Conservation (phyloP, 2,329 filamentous ascomycete species). For the Magnaporthiopsis incrustans region DNA sequence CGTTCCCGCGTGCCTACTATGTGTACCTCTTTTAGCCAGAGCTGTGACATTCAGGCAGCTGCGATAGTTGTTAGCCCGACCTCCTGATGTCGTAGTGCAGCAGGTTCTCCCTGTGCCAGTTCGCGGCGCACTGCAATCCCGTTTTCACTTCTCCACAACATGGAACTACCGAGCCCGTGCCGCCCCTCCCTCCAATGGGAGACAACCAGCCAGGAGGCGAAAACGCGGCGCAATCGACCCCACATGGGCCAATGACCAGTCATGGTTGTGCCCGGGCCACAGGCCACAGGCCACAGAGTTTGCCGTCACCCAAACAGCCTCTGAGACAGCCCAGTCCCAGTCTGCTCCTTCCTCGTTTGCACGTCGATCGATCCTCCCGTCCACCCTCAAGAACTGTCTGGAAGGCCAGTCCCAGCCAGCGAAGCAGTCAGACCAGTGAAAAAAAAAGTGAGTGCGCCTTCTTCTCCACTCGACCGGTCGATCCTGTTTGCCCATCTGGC, state of each 20-base stretch:
- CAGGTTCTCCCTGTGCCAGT: not conserved
- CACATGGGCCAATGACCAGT: not conserved
- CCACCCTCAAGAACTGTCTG: not conserved
- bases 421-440: too few relatives aligned
- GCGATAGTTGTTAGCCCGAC: not conserved
- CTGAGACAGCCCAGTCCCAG: slow-evolving; percentile 17
- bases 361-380: slow-evolving; percentile 6
- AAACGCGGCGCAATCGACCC: slow-evolving; percentile 3
- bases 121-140: not conserved
- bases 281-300: not conserved
- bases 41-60: not conserved
- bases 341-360: slow-evolving; percentile 11
- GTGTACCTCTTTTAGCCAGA: not conserved
- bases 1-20: not conserved
- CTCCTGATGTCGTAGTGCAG: too few relatives aligned
- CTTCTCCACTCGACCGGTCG: not conserved
- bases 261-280: not conserved
- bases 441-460: not conserved
- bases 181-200: not conserved
- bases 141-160: not conserved
- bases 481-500: not conserved
- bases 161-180: not conserved
- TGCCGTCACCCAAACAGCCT: slow-evolving; percentile 15
- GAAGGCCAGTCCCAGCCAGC: too few relatives aligned
- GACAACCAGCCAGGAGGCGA: slow-evolving; percentile 8